Evolutionary conservation across 768 basidiomycete species (phyloP).

Genomic region (Boletales sp.): DNA sequence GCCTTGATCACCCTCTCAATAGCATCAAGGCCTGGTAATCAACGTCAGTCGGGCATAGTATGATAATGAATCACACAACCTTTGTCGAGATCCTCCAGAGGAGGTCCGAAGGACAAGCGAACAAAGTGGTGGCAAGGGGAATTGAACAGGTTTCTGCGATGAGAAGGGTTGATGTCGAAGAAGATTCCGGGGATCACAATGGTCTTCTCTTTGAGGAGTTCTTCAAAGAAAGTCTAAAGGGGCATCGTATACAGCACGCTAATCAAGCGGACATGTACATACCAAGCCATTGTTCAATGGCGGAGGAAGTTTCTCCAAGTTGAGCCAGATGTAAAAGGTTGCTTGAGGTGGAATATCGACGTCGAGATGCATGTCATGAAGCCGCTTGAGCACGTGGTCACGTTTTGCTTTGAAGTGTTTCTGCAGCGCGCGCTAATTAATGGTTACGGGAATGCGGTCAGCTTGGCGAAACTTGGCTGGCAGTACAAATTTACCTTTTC

Average conservation of each 20-base stretch:
- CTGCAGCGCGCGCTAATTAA: conserved; percentile 66
- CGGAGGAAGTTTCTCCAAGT: conserved; percentile 70
- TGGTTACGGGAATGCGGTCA: neutral
- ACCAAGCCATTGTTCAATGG: conserved; percentile 89
- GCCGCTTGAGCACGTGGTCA: conserved; percentile 82
- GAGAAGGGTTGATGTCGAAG: conserved; percentile 75
- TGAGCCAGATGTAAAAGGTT: conserved; percentile 96
- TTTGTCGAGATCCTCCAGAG: conserved; percentile 72
- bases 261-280: conserved; percentile 18
- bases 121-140: conserved; percentile 91
- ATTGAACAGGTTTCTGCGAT: conserved; percentile 85
- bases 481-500: conserved; percentile 54
- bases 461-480: neutral
- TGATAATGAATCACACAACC: conserved; percentile 37
- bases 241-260: neutral
- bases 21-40: conserved; percentile 68
- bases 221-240: conserved; percentile 85
- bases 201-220: conserved; percentile 84
- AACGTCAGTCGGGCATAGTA: neutral
- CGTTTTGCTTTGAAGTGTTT: conserved; percentile 89
- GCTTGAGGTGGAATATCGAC: conserved; percentile 72
- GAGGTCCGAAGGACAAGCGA: conserved; percentile 82
- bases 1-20: conserved; percentile 75
- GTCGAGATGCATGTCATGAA: conserved; percentile 72
- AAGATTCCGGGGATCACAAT: conserved; percentile 91